Base-by-base conservation (phyloP, 768 basidiomycete genomes). In the Chalciporus piperatus region DNA sequence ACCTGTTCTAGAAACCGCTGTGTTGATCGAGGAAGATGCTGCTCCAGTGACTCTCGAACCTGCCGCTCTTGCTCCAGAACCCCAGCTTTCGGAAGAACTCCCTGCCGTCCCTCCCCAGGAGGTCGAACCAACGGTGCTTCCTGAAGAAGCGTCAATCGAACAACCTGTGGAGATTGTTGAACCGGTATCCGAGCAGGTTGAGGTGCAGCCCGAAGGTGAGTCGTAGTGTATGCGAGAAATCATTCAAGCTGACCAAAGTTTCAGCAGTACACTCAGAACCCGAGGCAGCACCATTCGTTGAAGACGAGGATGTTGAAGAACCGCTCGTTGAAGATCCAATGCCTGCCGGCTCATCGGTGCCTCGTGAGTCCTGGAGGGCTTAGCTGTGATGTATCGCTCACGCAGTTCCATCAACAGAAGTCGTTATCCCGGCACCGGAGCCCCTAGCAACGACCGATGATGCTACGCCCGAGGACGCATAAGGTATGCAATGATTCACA, bases 1-100 rank as follows among this genome's bases (percentile, higher is more conserved):
- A 6, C 58, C 70, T 25, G 68, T 68, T 1, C 68, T 68, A 3
- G 70, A 65, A 46, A 46, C 47, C 9, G 58, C 67, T 30, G 64
- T 70, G 3, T 54, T 64, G 30, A 47, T 67, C 4, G 68, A 65
- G 3, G 59, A 62, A 25, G 35, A 37, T 37, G 35, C 14, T 9
- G 63, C 7, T 13, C 22, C 22, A 22, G 22, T 2, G 22, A 22
- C 22, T 22, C 2, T 22, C 22, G 22, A 22, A 22, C 22, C 22
- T 22, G 22, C 22, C 22, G 20, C 11, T 27, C 27, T 4, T 27
- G 27, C 27, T 27, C 27, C 27, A 27, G 27, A 27, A 27, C 27
- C 27, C 27, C 1, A 27, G 27, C 27, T 27, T 13, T 32, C 30
- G 13, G 12, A 42, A 1, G 41, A 25, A 9, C 12, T 28, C 41